These are phyloP conservation scores for Leptodermis oblonga DNA, from an alignment of 257 asterid genomes.

Conservation along the genomic window DNA sequence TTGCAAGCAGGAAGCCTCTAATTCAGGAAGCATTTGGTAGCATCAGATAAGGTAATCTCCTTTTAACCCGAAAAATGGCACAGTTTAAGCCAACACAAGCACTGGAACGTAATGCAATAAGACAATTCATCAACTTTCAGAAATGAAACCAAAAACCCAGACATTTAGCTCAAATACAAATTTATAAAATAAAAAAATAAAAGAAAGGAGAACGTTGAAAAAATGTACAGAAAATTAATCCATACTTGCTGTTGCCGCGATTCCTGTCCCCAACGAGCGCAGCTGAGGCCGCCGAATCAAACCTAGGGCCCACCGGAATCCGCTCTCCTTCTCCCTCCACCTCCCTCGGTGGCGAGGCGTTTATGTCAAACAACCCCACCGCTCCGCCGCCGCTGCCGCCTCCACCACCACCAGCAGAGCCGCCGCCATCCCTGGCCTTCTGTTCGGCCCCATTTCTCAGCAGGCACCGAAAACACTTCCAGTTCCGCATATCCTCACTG, in stretches of 20 bases:
- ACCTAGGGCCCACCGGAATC: constrained; percentile 18
- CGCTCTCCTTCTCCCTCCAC: constrained; percentile 33
- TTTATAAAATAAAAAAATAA: neutral
- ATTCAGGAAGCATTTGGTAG: neutral
- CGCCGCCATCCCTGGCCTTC: constrained; percentile 15
- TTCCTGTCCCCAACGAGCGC: constrained; percentile 14
- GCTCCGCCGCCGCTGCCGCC: constrained; percentile 27
- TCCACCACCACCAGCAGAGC: constrained; percentile 24
- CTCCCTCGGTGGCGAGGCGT: constrained; percentile 66
- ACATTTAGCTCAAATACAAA: neutral
- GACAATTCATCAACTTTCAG: too few relatives aligned
- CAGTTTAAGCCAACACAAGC: neutral
- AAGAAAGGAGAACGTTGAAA: constrained; percentile 7
- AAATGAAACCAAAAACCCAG: too few relatives aligned
- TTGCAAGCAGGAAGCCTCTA: neutral
- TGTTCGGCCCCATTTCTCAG: constrained; percentile 21
- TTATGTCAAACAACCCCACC: constrained; percentile 54
- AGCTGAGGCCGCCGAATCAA: constrained; percentile 27
- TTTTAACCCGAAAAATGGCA: neutral
- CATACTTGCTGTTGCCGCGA: constrained; percentile 53
- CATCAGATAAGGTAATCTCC: neutral
- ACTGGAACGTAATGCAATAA: neutral
- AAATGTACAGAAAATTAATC: constrained; percentile 25
- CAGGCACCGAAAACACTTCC: constrained; percentile 68
- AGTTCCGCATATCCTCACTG: constrained; percentile 38